Base-by-base conservation (phyloP, 164 flowering plant genomes). In the Annona squamosa region DNA sequence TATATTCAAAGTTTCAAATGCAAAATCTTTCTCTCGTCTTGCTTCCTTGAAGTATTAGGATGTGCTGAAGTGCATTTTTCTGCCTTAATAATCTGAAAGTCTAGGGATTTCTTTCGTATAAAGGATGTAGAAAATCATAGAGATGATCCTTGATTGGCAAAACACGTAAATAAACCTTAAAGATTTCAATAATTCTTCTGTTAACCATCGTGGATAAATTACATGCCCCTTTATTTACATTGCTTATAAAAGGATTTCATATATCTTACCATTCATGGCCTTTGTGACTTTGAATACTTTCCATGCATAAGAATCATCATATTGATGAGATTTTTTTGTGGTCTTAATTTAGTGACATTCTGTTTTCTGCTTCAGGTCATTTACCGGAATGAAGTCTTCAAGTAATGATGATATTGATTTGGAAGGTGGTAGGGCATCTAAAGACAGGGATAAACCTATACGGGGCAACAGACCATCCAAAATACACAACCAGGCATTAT, bases 401-500 rank as follows among this genome's bases (percentile, higher is more conserved):
- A 77, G 68, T 41, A 75, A 80, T 72, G 85, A 83, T 70, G 86
- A 81, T 66, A 46, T 45, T 56, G 97, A 95, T 77, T 74, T 93
- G 83, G 99, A 95, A 81, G 85, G 48, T 75, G 97, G 90, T 57
- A 83, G 81, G 71, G 74, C 77, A 71, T 87, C 80, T 48, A 89
- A 87, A 76, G 91, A 85, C 43, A 84, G 78, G 78, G 89, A 84
- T 18, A 90, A 84, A 84, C 6, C 75, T 46, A 41, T 71, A 69
- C 81, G 82, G 44, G 80, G 81, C 76, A 77, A 65, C 74, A 85
- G 66, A 75, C 46, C 62, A 66, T 74, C 79, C 47, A 87, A 84
- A 83, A 59, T 89, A 70, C 88, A 81, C 37, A 91, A 96, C 75
- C 91, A 89, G 79, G 94, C 99, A 48, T 77, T 96, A 63, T 72